A percentile compares a stretch with the other conserved stretches of the same genome.
Conservation (phyloP, 2,329 filamentous ascomycete species). For the Exophiala calicioides region DNA sequence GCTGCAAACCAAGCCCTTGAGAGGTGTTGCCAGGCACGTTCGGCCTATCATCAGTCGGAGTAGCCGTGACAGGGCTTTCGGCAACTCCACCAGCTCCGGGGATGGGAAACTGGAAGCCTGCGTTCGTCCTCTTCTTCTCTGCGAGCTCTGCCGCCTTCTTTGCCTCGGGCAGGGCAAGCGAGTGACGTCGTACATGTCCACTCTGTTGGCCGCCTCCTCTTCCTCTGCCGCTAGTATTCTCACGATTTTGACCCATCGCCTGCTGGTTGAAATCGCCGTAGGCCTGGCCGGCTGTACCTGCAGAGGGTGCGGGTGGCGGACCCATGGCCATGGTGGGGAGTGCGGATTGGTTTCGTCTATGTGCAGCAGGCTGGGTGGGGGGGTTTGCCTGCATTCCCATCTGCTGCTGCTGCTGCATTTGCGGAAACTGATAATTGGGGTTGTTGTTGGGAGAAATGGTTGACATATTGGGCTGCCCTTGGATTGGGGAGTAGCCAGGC, state of each 20-base stretch:
- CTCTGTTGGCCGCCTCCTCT: slow-evolving; percentile 69
- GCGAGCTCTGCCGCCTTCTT: slow-evolving; percentile 97
- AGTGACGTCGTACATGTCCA: slow-evolving; percentile 92
- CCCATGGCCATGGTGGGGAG: slow-evolving; percentile 90
- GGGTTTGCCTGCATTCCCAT: slow-evolving; percentile 72
- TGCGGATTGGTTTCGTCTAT: slow-evolving; percentile 97
- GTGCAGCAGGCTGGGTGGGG: slow-evolving; percentile 75
- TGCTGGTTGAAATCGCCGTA: slow-evolving; percentile 79
- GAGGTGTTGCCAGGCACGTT: slow-evolving; percentile 40
- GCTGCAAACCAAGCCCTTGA: slow-evolving; percentile 66
- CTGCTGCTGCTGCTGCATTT: slow-evolving; percentile 61
- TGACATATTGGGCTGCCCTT: slow-evolving; percentile 67
- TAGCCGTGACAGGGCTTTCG: slow-evolving; percentile 53
- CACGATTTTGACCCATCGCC: slow-evolving; percentile 66
- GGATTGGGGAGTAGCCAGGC: slow-evolving; percentile 73
- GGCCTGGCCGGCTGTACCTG: slow-evolving; percentile 72
- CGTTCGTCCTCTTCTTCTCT: slow-evolving; percentile 93
- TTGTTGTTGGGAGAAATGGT: slow-evolving; percentile 70
- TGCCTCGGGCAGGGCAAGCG: slow-evolving; percentile 87
- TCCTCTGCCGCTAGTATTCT: slow-evolving; percentile 68
- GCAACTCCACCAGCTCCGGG: slow-evolving; percentile 63
- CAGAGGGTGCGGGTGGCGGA: slow-evolving; percentile 87
- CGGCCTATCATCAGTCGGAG: slow-evolving; percentile 35
- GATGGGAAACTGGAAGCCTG: slow-evolving; percentile 90
- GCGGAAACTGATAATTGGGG: slow-evolving; percentile 88